phyloP scores from a whole-genome alignment of 129 eudicot species.

The Ambrosia artemisiifolia region DNA sequence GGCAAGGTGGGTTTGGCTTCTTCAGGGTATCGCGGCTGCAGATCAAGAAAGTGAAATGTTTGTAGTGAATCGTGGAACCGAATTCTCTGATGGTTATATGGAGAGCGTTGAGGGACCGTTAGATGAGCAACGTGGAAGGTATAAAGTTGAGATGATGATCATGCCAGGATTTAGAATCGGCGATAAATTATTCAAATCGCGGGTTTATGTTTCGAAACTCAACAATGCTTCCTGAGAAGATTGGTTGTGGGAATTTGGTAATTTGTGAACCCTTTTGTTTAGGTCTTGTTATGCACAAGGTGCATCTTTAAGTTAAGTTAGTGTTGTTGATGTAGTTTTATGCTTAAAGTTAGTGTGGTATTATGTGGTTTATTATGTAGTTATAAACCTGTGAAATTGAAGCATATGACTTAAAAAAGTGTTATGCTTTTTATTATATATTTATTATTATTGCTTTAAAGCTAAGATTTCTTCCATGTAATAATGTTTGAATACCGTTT shows the following conservation, averaged over 20 bases:
- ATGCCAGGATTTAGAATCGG: slow-evolving; percentile 63
- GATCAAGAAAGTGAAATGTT: slow-evolving; percentile 49
- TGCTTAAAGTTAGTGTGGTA: slow-evolving; percentile 6
- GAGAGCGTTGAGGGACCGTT: slow-evolving; percentile 42
- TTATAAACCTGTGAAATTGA: slow-evolving; percentile 22
- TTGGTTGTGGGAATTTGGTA: slow-evolving; percentile 6
- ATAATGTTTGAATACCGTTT: neutral
- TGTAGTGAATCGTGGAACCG: slow-evolving; percentile 47
- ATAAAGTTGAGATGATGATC: slow-evolving; percentile 64
- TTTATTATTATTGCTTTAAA: slow-evolving; percentile 5
- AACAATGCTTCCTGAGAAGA: slow-evolving; percentile 15
- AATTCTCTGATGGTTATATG: slow-evolving; percentile 53
- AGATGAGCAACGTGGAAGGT: slow-evolving; percentile 29
- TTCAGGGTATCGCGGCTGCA: slow-evolving; percentile 44
- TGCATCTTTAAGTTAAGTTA: slow-evolving; percentile 13
- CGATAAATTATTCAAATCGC: slow-evolving; percentile 40
- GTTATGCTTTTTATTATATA: slow-evolving; percentile 9
- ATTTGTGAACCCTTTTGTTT: slow-evolving; percentile 15
- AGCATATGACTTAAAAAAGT: slow-evolving; percentile 11
- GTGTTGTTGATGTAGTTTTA: slow-evolving; percentile 18
- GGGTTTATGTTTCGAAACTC: slow-evolving; percentile 47
- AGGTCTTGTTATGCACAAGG: slow-evolving; percentile 17
- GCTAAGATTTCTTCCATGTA: neutral
- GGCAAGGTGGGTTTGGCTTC: slow-evolving; percentile 71
- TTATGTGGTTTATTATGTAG: slow-evolving; percentile 2